These are phyloP conservation scores for Cinnamomum micranthum DNA, from an alignment of 164 flowering plant genomes.

Conservation along the genomic window DNA sequence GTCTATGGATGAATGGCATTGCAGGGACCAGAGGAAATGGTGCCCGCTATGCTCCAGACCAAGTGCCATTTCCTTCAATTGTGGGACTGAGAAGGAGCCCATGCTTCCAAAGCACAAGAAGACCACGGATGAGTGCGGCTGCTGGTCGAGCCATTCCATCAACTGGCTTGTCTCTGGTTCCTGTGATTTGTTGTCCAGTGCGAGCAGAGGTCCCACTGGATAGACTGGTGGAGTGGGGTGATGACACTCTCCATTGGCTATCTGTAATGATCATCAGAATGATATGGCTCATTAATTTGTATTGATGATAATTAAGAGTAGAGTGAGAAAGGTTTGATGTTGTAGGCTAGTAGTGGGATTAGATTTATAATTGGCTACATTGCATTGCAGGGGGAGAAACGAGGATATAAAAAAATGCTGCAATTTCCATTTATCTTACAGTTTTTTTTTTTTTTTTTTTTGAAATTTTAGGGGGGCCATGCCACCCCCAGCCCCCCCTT, in stretches of 20 bases:
- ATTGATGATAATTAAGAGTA: no score
- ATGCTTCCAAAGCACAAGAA: slow-evolving; percentile 15
- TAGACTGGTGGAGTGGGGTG: slow-evolving; percentile 23
- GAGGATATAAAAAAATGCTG: no score
- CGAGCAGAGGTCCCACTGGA: slow-evolving; percentile 21
- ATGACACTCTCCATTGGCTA: background rate
- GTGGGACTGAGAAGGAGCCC: slow-evolving; percentile 6
- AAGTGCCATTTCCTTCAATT: slow-evolving; percentile 16
- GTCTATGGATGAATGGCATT: background rate
- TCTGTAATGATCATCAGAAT: background rate
- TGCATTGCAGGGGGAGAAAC: no score
- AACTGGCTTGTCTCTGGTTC: background rate
- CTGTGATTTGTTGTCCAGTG: slow-evolving; percentile 6
- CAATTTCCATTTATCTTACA: no score
- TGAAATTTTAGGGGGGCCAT: no score
- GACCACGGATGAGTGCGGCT: slow-evolving; percentile 6
- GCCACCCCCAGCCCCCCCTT: no score
- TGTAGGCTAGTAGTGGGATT: no score
- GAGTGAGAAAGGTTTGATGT: no score
- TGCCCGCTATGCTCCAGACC: slow-evolving; percentile 8
- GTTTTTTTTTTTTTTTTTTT: no score
- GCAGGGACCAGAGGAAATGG: slow-evolving; percentile 6
- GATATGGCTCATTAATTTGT: no score
- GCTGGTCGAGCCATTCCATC: slow-evolving; percentile 9
- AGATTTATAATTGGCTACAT: no score